Evolutionary conservation across 2,329 filamentous ascomycete genomes (phyloP).

Genomic region (Massarina eburnea): DNA sequence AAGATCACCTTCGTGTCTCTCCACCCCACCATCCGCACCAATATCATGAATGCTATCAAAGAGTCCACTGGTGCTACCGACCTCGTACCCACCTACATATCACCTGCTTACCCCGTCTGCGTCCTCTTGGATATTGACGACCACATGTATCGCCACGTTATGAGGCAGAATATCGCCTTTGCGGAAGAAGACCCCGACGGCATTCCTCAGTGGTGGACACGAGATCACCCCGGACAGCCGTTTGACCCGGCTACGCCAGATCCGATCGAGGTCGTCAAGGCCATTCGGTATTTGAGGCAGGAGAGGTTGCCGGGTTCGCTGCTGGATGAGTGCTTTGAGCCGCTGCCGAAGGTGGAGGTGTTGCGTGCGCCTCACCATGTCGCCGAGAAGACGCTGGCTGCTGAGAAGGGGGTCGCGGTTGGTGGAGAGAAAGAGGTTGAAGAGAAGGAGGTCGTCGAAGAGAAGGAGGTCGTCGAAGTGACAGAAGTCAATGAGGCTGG

Average conservation of each 20-base stretch:
- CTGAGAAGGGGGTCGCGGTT: no score
- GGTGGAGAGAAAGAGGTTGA: no score
- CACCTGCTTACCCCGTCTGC: slow-evolving; percentile 9
- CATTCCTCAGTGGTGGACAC: slow-evolving; percentile 9
- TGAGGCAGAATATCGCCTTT: slow-evolving; percentile 9
- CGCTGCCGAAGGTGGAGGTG: slow-evolving; percentile 8
- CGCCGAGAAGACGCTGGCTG: no score
- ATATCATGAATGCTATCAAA: slow-evolving; percentile 21
- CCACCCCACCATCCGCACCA: slow-evolving; percentile 18
- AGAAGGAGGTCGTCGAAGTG: no score
- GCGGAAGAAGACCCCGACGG: slow-evolving; percentile 12
- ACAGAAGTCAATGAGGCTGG: no score
- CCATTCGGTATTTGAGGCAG: slow-evolving; percentile 19
- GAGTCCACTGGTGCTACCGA: slow-evolving; percentile 4
- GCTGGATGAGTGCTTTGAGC: slow-evolving; percentile 15
- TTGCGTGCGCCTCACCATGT: slow-evolving; percentile 2
- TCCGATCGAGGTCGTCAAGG: slow-evolving; percentile 9
- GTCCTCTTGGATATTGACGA: slow-evolving; percentile 14
- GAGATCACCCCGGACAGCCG: slow-evolving; percentile 3
- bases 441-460: no score
- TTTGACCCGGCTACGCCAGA: slow-evolving; percentile 23
- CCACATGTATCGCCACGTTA: slow-evolving; percentile 6
- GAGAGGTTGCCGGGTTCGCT: slow-evolving; percentile 18
- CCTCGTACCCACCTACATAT: slow-evolving; percentile 2
- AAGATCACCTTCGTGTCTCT: slow-evolving; percentile 18